Evolutionary conservation across 2,329 filamentous ascomycete species (phyloP).

Genomic region (Leptographium galeiforme): DNA sequence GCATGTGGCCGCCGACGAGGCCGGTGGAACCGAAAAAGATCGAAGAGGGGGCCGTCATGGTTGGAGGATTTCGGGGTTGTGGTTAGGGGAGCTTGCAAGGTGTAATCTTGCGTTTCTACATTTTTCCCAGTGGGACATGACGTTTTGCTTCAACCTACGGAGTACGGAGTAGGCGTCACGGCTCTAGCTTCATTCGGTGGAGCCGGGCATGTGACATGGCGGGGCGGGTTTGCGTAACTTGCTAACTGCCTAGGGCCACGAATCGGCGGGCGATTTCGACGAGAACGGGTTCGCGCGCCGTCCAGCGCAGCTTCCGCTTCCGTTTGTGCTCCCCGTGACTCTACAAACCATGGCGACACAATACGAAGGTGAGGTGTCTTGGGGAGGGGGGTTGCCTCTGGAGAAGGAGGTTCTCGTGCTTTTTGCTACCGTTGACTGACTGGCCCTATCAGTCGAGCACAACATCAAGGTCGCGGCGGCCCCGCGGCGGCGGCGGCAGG

Average conservation of each 20-base stretch:
- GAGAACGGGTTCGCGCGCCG: neutral
- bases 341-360: constrained; percentile 35
- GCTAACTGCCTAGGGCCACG: too few relatives aligned
- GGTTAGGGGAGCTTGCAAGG: neutral
- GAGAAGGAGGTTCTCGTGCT: too few relatives aligned
- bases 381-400: too few relatives aligned
- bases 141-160: too few relatives aligned
- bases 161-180: too few relatives aligned
- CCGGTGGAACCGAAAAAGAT: constrained; percentile 53
- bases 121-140: too few relatives aligned
- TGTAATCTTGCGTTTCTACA: too few relatives aligned
- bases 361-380: constrained; percentile 34
- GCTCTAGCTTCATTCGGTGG: too few relatives aligned
- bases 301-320: neutral
- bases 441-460: constrained; percentile 44
- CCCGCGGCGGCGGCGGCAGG: constrained; percentile 33
- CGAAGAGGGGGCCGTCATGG: neutral
- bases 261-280: neutral
- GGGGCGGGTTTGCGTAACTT: too few relatives aligned
- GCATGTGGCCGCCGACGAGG: constrained; percentile 60
- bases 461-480: constrained; percentile 36
- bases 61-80: neutral
- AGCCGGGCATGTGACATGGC: too few relatives aligned
- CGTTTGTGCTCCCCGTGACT: too few relatives aligned
- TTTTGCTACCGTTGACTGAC: too few relatives aligned